Evolutionary conservation across 2,329 filamentous ascomycete species (phyloP).

Genomic region (Elsinoe australis): DNA sequence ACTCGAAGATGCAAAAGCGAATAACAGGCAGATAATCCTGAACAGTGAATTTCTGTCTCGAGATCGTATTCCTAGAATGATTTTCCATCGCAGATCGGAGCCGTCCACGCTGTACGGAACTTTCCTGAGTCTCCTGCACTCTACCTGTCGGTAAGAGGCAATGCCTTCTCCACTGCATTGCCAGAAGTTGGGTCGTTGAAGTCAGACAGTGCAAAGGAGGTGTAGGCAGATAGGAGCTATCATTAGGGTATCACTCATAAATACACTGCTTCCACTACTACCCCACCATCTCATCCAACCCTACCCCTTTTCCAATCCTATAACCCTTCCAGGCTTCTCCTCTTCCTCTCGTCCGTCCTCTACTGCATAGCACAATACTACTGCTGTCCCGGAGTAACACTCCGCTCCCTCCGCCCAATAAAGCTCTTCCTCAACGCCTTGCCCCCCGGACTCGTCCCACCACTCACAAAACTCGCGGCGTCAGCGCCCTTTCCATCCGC

Average conservation of each 20-base stretch:
- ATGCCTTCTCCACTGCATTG: too few relatives aligned
- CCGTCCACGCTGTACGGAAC: too few relatives aligned
- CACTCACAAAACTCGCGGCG: constrained; percentile 7
- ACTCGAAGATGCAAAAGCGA: too few relatives aligned
- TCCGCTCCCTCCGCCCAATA: constrained; percentile 18
- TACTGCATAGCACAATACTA: background rate
- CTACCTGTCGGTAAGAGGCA: too few relatives aligned
- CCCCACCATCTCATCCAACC: background rate
- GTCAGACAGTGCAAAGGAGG: background rate
- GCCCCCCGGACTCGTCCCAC: background rate
- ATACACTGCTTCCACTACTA: background rate
- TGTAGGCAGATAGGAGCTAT: background rate
- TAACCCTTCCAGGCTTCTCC: too few relatives aligned
- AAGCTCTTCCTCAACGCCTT: constrained; percentile 19
- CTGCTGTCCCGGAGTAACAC: constrained; percentile 18
- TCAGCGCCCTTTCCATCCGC: background rate
- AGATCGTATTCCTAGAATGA: too few relatives aligned
- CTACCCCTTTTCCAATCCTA: background rate
- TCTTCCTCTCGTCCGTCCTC: too few relatives aligned
- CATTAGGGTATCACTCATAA: constrained; percentile 16
- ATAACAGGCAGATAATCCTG: too few relatives aligned
- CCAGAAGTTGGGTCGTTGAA: too few relatives aligned
- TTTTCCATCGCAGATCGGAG: too few relatives aligned
- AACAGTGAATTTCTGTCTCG: too few relatives aligned
- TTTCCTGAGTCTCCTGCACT: too few relatives aligned